These are phyloP conservation scores for Aspergillus aculeatinus DNA, from an alignment of 2,329 filamentous ascomycete species.

Conservation along the genomic window DNA sequence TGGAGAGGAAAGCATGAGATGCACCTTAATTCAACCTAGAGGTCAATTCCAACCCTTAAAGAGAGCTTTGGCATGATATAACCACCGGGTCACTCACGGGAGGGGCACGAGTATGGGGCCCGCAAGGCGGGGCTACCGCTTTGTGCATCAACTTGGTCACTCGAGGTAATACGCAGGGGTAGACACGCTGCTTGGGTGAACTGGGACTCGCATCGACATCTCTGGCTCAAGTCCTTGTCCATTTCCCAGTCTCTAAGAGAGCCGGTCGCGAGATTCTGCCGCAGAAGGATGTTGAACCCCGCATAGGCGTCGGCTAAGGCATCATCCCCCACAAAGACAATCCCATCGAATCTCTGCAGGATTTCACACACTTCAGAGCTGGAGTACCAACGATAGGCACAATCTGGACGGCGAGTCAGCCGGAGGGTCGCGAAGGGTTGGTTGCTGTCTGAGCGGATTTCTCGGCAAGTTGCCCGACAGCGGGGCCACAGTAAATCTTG, in stretches of 20 bases:
- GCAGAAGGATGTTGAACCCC: constrained; percentile 47
- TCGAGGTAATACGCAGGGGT: constrained; percentile 25
- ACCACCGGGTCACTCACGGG: constrained; percentile 18
- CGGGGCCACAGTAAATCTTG: neutral
- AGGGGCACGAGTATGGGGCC: constrained; percentile 21
- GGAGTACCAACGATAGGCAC: constrained; percentile 46
- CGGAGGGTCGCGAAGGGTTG: neutral
- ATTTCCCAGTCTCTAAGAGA: constrained; percentile 43
- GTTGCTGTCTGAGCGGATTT: neutral
- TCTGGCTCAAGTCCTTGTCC: constrained; percentile 28
- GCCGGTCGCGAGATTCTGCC: constrained; percentile 42
- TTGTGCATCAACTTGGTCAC: constrained; percentile 23
- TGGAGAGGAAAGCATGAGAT: constrained; percentile 39
- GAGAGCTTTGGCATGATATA: constrained; percentile 7
- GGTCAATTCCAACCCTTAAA: neutral
- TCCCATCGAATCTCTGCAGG: constrained; percentile 42
- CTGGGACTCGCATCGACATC: constrained; percentile 45
- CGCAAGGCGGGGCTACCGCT: constrained; percentile 8
- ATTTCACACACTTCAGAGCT: constrained; percentile 46
- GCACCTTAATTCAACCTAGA: constrained; percentile 25
- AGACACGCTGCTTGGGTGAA: constrained; percentile 37
- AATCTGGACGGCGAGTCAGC: constrained; percentile 29
- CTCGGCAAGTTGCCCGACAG: neutral
- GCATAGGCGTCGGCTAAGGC: constrained; percentile 42
- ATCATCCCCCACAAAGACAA: constrained; percentile 46